A percentile compares a stretch with the other conserved stretches of the same genome.
phyloP scores from a whole-genome alignment of 345 rosid genomes.

The Populus simonii region DNA sequence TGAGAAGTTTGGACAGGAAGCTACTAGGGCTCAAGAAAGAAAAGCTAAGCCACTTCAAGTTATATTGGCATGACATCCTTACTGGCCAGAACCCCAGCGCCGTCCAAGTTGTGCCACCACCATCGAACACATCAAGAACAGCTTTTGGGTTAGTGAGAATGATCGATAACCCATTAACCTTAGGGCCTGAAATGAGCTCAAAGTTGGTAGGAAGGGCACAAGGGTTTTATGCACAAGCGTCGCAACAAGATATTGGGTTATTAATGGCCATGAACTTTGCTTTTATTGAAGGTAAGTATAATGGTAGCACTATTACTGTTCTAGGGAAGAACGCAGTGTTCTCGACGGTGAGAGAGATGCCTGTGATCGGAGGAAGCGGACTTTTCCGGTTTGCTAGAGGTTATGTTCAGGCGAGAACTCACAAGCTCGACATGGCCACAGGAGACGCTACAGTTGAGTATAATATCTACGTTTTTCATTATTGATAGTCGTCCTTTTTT shows the following conservation, averaged over 20 bases:
- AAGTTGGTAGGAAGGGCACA: constrained; percentile 69
- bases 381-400: constrained; percentile 76
- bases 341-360: constrained; percentile 63
- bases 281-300: constrained; percentile 62
- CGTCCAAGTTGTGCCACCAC: constrained; percentile 22
- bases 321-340: constrained; percentile 61
- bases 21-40: constrained; percentile 26
- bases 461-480: constrained; percentile 10
- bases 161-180: constrained; percentile 69
- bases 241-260: constrained; percentile 52
- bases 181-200: constrained; percentile 49
- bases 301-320: constrained; percentile 61
- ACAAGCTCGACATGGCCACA: constrained; percentile 20
- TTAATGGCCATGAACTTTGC: constrained; percentile 70
- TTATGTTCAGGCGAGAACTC: constrained; percentile 54
- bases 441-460: constrained; percentile 19
- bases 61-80: constrained; percentile 58
- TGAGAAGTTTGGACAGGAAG: constrained; percentile 29
- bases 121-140: constrained; percentile 24
- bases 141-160: constrained; percentile 49
- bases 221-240: constrained; percentile 59
- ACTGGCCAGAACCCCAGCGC: constrained; percentile 39
- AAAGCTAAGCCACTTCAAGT: constrained; percentile 41
- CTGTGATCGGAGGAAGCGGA: constrained; percentile 74
- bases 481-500: background rate